Percentiles rank a stretch among this genome's conserved stretches.
These are phyloP conservation scores for Mallotus nudiflorus DNA, from an alignment of 345 rosid species.

Conservation along the genomic window DNA sequence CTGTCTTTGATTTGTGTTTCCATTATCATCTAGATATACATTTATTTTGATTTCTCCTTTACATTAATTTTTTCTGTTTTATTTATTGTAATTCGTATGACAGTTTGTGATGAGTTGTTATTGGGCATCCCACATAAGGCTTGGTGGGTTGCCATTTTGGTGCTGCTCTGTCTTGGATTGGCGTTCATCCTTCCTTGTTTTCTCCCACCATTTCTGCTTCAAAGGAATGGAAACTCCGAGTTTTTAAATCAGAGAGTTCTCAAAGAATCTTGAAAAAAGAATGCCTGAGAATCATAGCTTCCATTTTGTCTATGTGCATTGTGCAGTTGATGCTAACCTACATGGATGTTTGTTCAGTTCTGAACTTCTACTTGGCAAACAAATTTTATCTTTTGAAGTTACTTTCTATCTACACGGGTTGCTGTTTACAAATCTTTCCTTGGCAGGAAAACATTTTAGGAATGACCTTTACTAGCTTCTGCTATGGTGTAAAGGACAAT, in stretches of 20 bases:
- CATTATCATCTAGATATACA: neutral
- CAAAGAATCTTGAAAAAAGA: slow-evolving; percentile 43
- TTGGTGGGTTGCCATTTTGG: slow-evolving; percentile 64
- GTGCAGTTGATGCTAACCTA: neutral
- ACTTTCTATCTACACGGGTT: neutral
- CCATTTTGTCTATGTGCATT: neutral
- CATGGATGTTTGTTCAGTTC: neutral
- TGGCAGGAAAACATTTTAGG: neutral
- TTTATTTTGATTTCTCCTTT: neutral
- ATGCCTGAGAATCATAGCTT: neutral
- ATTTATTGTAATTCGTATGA: slow-evolving; percentile 5
- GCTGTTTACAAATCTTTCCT: neutral
- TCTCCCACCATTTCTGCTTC: slow-evolving; percentile 52
- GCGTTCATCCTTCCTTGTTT: slow-evolving; percentile 55
- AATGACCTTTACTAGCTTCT: neutral
- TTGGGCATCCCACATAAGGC: slow-evolving; percentile 71
- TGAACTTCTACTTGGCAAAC: neutral
- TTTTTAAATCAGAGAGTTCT: slow-evolving; percentile 14
- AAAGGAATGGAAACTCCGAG: slow-evolving; percentile 22
- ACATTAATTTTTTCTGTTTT: neutral
- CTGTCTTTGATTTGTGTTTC: neutral
- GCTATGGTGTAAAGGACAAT: neutral
- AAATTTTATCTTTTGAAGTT: neutral
- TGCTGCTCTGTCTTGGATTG: slow-evolving; percentile 52
- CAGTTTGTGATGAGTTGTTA: slow-evolving; percentile 81